Conservation (phyloP, 2,329 filamentous ascomycete species). For the Paecilomyces sp. region DNA sequence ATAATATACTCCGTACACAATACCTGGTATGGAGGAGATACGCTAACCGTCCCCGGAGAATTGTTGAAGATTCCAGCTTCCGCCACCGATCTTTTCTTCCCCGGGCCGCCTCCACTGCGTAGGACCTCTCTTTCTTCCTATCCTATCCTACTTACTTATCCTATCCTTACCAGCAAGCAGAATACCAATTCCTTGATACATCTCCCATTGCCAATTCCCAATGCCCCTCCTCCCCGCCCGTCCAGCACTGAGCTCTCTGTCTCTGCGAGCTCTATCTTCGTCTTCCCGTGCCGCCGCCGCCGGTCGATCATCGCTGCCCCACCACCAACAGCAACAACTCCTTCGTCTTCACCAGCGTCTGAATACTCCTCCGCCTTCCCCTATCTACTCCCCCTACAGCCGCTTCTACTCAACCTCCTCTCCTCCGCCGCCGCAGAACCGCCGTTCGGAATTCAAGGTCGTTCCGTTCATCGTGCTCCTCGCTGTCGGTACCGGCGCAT, state of each 20-base stretch:
- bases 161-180: background rate
- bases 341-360: conserved; percentile 4
- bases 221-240: background rate
- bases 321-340: background rate
- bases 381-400: too few relatives aligned
- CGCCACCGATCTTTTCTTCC: background rate
- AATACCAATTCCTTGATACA: background rate
- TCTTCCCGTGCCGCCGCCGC: background rate
- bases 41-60: background rate
- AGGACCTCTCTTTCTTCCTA: background rate
- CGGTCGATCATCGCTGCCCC: conserved; percentile 4
- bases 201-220: background rate
- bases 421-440: conserved; percentile 18
- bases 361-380: conserved; percentile 2
- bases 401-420: background rate
- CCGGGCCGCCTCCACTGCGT: background rate
- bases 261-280: background rate
- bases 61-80: background rate
- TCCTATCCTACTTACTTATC: background rate
- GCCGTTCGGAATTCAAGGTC: conserved; percentile 32
- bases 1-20: background rate
- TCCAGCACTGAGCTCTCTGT: background rate
- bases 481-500: conserved; percentile 42
- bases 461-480: conserved; percentile 39
- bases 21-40: background rate